phyloP scores from a whole-genome alignment of 331 rosid species.

The Saraca asoca region DNA sequence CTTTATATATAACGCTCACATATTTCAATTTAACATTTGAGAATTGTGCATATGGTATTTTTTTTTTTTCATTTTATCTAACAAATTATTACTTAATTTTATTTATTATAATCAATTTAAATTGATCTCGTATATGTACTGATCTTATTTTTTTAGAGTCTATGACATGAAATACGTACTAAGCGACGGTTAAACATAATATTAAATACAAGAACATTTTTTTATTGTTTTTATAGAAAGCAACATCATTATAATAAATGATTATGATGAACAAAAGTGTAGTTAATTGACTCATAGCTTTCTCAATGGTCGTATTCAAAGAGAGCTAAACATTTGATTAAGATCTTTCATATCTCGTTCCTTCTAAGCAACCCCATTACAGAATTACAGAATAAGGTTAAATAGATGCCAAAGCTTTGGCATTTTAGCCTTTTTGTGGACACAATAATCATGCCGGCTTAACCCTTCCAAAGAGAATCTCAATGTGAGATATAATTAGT shows the following conservation, averaged over 20 bases:
- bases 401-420: conserved; percentile 21
- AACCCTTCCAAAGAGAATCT: conserved; percentile 36
- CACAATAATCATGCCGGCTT: conserved; percentile 7
- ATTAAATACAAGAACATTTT: too few species aligned
- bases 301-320: conserved; percentile 1
- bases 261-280: neutral
- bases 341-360: conserved; percentile 28
- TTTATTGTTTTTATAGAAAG: neutral
- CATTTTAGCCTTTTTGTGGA: conserved; percentile 7
- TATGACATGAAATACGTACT: too few species aligned
- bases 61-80: too few species aligned
- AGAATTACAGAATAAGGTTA: conserved; percentile 16
- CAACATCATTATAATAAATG: conserved; percentile 15
- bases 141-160: too few species aligned
- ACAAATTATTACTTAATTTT: too few species aligned
- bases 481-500: conserved; percentile 7
- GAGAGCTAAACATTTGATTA: conserved; percentile 28
- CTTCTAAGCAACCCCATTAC: conserved; percentile 21
- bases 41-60: too few species aligned
- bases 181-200: too few species aligned
- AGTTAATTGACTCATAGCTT: conserved; percentile 4
- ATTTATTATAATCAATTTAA: too few species aligned
- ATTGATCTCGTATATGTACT: too few species aligned
- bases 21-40: too few species aligned
- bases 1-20: too few species aligned